Base-by-base conservation (phyloP, 768 basidiomycete genomes). In the Aureoboletus auriporus region DNA sequence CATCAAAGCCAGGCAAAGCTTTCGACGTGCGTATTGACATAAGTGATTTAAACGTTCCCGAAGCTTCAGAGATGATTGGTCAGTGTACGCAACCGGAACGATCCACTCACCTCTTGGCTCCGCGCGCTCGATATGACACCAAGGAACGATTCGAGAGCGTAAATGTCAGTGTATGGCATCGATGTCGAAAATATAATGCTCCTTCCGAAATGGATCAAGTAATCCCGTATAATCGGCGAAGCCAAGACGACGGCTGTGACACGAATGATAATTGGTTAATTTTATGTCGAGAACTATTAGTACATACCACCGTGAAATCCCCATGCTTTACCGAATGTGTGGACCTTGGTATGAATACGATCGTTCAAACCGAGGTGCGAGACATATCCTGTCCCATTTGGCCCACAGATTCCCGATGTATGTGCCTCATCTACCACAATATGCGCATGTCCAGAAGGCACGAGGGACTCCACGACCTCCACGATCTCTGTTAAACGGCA, bases 371-470 rank as follows among this genome's bases (percentile, higher is more conserved):
- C 75, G 4, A 80, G 64, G n/a, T 62, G 53, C 36, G 68, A 61
- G 11, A 73, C 70, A 30, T 54, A 59, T 0, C 81, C 81, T 20
- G 72, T 56, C 1, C 80, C 80, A 3, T 69, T 51, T 0, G 62
- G 56, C 0, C 81, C 81, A 53, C 72, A 78, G n/a, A 77, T 56
- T 0, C 76, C 80, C 0, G 76, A 79, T 6, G 79, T 72, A 51
- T 83, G 81, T 0, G 79, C 79, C 59, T 80, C 81, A 50, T 82
- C 81, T 6, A 82, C 67, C 6, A 81, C 61, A 30, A 83, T 64
- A 61, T 73, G 73, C 33, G 62, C 69, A 40, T 64, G 66, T 7
- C 65, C 68, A 6, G 47, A 40, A 6, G 74, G 75, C 3, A 77
- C 58, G 0, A 65, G 50, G 2, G 57, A 46, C 23, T 78, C 67